Evolutionary conservation across 2,329 filamentous ascomycete species (phyloP).

Genomic region (Pseudocercospora macadamiae): DNA sequence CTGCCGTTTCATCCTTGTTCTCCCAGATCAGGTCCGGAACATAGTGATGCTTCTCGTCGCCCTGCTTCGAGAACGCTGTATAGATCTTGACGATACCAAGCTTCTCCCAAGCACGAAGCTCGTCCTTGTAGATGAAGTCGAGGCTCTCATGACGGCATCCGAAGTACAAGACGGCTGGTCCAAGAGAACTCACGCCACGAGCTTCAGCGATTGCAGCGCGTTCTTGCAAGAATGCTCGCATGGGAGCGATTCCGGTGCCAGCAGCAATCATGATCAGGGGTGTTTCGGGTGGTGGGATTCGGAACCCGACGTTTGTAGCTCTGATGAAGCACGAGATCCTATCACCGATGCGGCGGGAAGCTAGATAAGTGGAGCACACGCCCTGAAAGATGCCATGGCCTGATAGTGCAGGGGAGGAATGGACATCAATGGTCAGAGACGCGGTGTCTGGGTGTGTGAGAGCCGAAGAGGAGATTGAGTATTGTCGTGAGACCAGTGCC

Average conservation of each 20-base stretch:
- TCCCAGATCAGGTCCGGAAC: constrained; percentile 56
- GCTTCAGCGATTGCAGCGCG: constrained; percentile 40
- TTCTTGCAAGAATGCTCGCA: constrained; percentile 49
- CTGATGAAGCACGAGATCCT: constrained; percentile 44
- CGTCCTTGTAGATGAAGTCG: constrained; percentile 39
- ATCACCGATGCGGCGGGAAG: constrained; percentile 41
- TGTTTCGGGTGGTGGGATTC: constrained; percentile 42
- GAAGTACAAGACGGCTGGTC: constrained; percentile 38
- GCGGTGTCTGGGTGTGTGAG: constrained; percentile 17
- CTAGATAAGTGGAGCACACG: constrained; percentile 45
- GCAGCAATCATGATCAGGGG: constrained; percentile 58
- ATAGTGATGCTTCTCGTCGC: constrained; percentile 47
- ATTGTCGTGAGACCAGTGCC: constrained; percentile 28
- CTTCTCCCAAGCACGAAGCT: constrained; percentile 22
- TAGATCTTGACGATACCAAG: constrained; percentile 17
- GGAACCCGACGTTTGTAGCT: constrained; percentile 44
- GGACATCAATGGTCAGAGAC: constrained; percentile 66
- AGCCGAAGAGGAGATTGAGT: constrained; percentile 32
- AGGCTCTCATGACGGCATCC: constrained; percentile 17
- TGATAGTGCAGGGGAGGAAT: constrained; percentile 18
- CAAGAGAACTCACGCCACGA: constrained; percentile 29
- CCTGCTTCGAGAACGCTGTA: constrained; percentile 39
- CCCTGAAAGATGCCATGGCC: constrained; percentile 39
- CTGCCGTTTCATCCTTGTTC: constrained; percentile 48
- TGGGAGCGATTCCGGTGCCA: constrained; percentile 56